Evolutionary conservation across 208 protist genomes (phyloP).

Genomic region (Wallacemonas collosoma): DNA sequence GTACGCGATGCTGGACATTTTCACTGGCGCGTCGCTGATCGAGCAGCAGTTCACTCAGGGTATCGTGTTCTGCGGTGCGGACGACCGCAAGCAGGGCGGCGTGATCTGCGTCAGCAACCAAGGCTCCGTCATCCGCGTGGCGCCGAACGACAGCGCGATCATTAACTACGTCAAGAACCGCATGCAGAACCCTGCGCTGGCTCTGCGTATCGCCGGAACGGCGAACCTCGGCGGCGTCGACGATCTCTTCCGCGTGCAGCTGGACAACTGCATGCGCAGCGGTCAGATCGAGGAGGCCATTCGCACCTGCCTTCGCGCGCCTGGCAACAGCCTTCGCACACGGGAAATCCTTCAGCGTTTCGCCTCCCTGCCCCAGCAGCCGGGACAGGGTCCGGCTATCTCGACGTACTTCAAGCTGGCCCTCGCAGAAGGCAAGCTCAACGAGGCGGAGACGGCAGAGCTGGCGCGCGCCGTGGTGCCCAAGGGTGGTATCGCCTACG

Average conservation of each 20-base stretch:
- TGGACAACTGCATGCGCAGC: constrained; percentile 94
- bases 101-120: constrained; percentile 97
- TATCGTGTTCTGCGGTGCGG: constrained; percentile 96
- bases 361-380: constrained; percentile 60
- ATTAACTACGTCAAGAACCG: constrained; percentile 96
- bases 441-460: constrained; percentile 98
- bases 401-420: constrained; percentile 98
- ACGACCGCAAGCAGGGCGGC: constrained; percentile 87
- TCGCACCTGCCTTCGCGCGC: constrained; percentile 94
- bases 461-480: constrained; percentile 96
- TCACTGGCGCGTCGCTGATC: constrained; percentile 94
- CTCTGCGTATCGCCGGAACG: constrained; percentile 95
- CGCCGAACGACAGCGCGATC: constrained; percentile 96
- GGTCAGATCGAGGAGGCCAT: constrained; percentile 96
- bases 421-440: constrained; percentile 96
- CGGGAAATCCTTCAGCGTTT: constrained; percentile 97
- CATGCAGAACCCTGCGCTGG: constrained; percentile 94
- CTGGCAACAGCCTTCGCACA: constrained; percentile 95
- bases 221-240: constrained; percentile 98
- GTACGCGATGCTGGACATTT: constrained; percentile 96
- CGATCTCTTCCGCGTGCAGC: constrained; percentile 96
- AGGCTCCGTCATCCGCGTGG: constrained; percentile 93
- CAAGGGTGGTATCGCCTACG: constrained; percentile 84
- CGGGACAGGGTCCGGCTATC: constrained; percentile 94
- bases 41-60: constrained; percentile 95